phyloP scores from a whole-genome alignment of 768 basidiomycete genomes.

The Suillus brevipes region DNA sequence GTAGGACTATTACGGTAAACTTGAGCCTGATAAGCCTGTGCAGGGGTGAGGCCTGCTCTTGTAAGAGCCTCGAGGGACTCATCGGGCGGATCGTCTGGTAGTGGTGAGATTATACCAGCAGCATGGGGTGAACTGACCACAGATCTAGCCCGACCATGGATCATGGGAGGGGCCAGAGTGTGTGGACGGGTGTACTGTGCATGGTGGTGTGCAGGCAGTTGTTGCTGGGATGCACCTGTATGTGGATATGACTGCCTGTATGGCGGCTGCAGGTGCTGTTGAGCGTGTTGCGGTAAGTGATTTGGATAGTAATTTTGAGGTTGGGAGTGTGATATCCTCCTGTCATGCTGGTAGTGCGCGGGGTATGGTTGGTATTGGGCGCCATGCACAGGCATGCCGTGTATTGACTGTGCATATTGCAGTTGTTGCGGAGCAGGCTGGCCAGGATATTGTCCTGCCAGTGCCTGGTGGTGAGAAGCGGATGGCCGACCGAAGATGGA shows the following conservation, averaged over 20 bases:
- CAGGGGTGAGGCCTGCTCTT: conserved; percentile 63
- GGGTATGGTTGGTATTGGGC: conserved; percentile 38
- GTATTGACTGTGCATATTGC: conserved; percentile 12
- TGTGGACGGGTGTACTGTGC: conserved; percentile 24
- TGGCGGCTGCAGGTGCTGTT: conserved; percentile 13
- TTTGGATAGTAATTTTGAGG: conserved; percentile 21
- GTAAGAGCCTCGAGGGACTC: conserved; percentile 43
- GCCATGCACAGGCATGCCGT: conserved; percentile 20
- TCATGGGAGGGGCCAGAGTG: conserved; percentile 41
- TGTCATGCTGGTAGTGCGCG: conserved; percentile 43
- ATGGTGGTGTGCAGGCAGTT: conserved; percentile 15
- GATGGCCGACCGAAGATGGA: conserved; percentile 84
- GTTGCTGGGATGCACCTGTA: conserved; percentile 30
- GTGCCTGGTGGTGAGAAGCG: conserved; percentile 49
- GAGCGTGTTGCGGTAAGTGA: conserved; percentile 23
- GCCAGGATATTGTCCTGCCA: conserved; percentile 14
- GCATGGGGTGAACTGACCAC: conserved; percentile 43
- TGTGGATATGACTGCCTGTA: conserved; percentile 43
- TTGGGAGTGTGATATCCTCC: conserved; percentile 47
- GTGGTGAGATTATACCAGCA: conserved; percentile 46
- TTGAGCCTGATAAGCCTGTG: conserved; percentile 82
- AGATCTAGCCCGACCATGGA: conserved; percentile 50
- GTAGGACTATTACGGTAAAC: conserved; percentile 53
- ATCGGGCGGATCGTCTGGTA: conserved; percentile 52
- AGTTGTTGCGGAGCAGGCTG: conserved; percentile 20